A percentile compares a stretch with the other conserved stretches of the same genome.
phyloP scores from a whole-genome alignment of 306 rosid genomes.

The Medicago arabica region DNA sequence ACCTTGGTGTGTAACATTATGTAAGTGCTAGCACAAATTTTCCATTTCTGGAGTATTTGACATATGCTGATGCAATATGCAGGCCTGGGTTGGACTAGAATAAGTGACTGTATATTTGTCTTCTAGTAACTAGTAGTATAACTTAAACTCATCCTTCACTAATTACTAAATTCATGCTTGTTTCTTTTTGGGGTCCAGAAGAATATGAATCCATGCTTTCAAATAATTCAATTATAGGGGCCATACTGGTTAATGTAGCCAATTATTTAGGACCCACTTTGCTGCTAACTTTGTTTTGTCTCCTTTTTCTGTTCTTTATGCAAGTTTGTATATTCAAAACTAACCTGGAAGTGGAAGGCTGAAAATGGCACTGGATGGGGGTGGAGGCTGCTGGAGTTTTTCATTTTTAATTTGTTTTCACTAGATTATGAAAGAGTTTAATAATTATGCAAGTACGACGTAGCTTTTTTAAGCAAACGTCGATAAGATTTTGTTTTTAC shows the following conservation, averaged over 20 bases:
- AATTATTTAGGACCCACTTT: constrained; percentile 19
- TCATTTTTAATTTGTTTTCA: too few relatives aligned
- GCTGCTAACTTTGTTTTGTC: not conserved
- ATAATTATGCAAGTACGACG: not conserved
- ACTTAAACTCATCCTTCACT: not conserved
- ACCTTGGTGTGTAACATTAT: not conserved
- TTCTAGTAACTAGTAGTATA: not conserved
- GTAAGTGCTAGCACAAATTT: not conserved
- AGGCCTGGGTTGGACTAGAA: constrained; percentile 15
- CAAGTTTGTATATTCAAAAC: not conserved
- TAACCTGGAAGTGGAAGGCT: not conserved
- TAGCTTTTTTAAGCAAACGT: not conserved
- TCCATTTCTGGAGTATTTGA: not conserved
- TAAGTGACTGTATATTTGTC: not conserved
- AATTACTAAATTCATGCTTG: constrained; percentile 8
- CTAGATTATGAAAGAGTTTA: not conserved
- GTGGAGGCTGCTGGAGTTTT: too few relatives aligned
- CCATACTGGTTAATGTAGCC: constrained; percentile 21
- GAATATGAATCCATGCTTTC: constrained; percentile 5
- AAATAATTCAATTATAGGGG: constrained; percentile 33
- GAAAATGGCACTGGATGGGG: constrained; percentile 8
- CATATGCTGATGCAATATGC: not conserved
- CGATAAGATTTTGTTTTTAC: not conserved
- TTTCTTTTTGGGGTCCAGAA: constrained; percentile 37
- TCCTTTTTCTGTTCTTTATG: too few relatives aligned